A percentile compares a stretch with the other conserved stretches of the same genome.
phyloP scores from a whole-genome alignment of 768 basidiomycete genomes.

The Gloeostereum incarnatum region DNA sequence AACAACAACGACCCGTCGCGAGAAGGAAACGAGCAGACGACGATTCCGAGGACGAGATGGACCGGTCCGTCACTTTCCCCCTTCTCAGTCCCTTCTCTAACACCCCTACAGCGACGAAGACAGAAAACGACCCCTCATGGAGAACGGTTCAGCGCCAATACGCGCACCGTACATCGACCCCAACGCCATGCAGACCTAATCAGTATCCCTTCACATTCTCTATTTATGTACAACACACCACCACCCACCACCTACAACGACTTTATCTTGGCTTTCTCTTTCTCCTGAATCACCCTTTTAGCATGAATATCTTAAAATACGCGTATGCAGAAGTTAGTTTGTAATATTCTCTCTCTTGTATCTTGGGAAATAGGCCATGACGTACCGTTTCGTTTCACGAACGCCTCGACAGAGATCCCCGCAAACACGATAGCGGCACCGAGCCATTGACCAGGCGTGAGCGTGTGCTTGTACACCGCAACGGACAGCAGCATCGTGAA shows the following conservation, averaged over 20 bases:
- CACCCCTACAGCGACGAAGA: slow-evolving; percentile 39
- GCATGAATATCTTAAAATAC: slow-evolving; percentile 59
- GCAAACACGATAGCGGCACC: slow-evolving; percentile 90
- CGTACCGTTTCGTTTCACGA: slow-evolving; percentile 79
- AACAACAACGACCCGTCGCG: slow-evolving; percentile 31
- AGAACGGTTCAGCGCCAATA: slow-evolving; percentile 15
- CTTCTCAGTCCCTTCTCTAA: slow-evolving; percentile 4
- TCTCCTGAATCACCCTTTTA: slow-evolving; percentile 73
- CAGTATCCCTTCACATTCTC: slow-evolving; percentile 3
- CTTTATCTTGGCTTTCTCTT: slow-evolving; percentile 79
- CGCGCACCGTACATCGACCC: slow-evolving; percentile 20
- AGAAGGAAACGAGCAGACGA: slow-evolving; percentile 70
- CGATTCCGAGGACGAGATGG: slow-evolving; percentile 49
- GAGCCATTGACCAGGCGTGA: slow-evolving; percentile 82
- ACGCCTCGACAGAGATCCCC: slow-evolving; percentile 93
- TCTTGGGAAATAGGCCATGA: slow-evolving; percentile 5
- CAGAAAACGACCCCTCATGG: slow-evolving; percentile 35
- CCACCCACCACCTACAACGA: slow-evolving; percentile 36
- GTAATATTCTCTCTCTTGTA: too few relatives aligned
- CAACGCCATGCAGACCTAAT: slow-evolving; percentile 42
- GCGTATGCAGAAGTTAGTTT: too few relatives aligned
- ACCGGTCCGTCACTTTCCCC: slow-evolving; percentile 3
- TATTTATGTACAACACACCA: slow-evolving; percentile 4
- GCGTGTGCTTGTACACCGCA: slow-evolving; percentile 79
- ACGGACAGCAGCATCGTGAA: slow-evolving; percentile 98